These are phyloP conservation scores for Conticribra guillardii DNA, from an alignment of 108 stramenopile genomes.

Conservation along the genomic window DNA sequence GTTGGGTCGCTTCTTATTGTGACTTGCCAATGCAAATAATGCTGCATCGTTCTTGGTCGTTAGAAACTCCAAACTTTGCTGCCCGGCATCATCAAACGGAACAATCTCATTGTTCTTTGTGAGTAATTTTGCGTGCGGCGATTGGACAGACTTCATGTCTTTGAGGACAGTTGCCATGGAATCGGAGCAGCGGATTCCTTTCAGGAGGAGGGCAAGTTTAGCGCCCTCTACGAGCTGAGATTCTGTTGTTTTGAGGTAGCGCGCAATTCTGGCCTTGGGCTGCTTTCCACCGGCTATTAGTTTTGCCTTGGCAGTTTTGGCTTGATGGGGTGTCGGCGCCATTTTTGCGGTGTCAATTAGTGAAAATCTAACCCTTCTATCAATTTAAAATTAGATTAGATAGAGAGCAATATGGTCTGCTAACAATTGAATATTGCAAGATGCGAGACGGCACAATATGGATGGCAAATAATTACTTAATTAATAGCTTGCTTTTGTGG, in stretches of 20 bases:
- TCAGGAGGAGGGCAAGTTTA: constrained; percentile 79
- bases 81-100: constrained; percentile 83
- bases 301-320: constrained; percentile 71
- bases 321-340: constrained; percentile 86
- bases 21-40: constrained; percentile 91
- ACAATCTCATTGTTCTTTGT: constrained; percentile 89
- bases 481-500: no score
- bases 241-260: constrained; percentile 86
- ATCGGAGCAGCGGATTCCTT: constrained; percentile 87
- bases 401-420: no score
- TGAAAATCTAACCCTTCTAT: no score
- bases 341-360: constrained; percentile 56
- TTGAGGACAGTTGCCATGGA: constrained; percentile 82
- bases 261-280: constrained; percentile 84
- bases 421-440: no score
- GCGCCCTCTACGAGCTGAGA: constrained; percentile 76
- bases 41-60: constrained; percentile 95
- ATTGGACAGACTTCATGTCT: constrained; percentile 83
- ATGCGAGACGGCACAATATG: no score
- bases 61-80: constrained; percentile 83
- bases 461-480: no score
- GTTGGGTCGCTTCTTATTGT: constrained; percentile 99
- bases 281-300: constrained; percentile 77
- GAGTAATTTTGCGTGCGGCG: constrained; percentile 83
- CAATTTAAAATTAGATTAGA: no score